Base-by-base conservation (phyloP, 2,329 filamentous ascomycete species). In the Aureobasidium sp. region DNA sequence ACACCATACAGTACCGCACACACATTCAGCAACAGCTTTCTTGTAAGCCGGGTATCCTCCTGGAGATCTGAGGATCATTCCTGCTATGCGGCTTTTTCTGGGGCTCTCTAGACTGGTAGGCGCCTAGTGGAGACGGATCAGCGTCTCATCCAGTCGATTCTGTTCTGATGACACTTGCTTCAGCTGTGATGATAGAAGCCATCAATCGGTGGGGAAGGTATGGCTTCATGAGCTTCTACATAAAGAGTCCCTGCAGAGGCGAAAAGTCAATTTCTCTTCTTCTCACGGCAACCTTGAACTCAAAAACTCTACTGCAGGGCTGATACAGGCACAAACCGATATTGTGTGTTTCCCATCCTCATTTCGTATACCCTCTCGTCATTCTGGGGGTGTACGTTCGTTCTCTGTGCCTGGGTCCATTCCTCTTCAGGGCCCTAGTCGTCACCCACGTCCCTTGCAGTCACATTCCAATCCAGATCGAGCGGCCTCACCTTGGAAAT, bases 401-500 rank as follows among this genome's bases (percentile, higher is more conserved):
- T 51, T 50, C 34, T 36, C 39, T 60, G 46, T 60, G 42, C 57
- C 57, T 60, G 57, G 57, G 39, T 50, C 9, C 57, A 60, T 60
- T 60, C 57, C 57, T 60, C 57, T 60, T 60, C 46, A 51, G 57
- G 57, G 20, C 20, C 50, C 50, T 41, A 53, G 2, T 13, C 13
- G 57, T 50, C 57, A 47, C 7, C 50, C 48, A 34, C 27, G 7
- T 41, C 44, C 57, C 57, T 60, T 60, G 46, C 57, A 50, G 57
- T 42, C 44, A 51, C 57, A 60, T 60, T 60, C 57, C 57, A 60
- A 39, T 50, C 57, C 57, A 60, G 57, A 51, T 59, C 56, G 56
- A 51, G 57, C 44, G 36, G 10, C 53, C 39, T 17, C 26, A 39
- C 39, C 41, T 44, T 41, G 57, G 44, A 60, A 60, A 60, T 60